Evolutionary conservation across 2,329 filamentous ascomycete species (phyloP), one percentile per base, ranked within the genome.

Genomic region (Calonectria pauciramosa): DNA sequence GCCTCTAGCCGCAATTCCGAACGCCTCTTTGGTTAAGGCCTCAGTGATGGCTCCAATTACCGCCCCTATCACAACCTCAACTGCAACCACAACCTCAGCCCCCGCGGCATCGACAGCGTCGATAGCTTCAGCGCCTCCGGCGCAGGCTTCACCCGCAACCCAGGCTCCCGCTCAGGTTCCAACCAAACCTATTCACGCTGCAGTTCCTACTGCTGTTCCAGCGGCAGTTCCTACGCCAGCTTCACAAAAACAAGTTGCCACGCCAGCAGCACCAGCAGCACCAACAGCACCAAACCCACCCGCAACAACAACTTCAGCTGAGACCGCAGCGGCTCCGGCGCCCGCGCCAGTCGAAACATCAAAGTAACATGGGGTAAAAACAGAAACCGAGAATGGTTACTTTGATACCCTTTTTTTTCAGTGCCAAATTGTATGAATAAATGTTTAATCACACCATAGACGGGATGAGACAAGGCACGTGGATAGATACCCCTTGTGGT

Each of bases 81-180:
- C 72, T 34, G 60, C 72, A 13, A 63, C 65, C 51, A 49, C 72
- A 34, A 56, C 71, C 26, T 56, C 71, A 4, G 52, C 32, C 23
- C 70, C 72, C 11, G 34, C 71, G 13, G 34, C 56, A 26, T 47
- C 71, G 68, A 32, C 77, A 30, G 56, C n/a, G 18, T 28, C 66
- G 14, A n/a, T 9, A 10, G 14, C 36, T 47, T 18, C 34, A 56
- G n/a, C 56, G 18, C 38, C 68, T 44, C 44, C 20, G 5, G 59
- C 59, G 18, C 30, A 68, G 16, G 47, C 72, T 44, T 49, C 69
- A 23, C 18, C 70, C 49, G 23, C 70, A 4, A 30, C 49, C 32
- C 72, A 60, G 32, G 30, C 41, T 51, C 44, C 60, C 4, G 16
- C 72, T 44, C 44, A 23, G 54, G 49, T 71, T 47, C 60, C 72